Evolutionary conservation across 192 early-diverging fungal species (phyloP), one percentile per base, ranked within the genome.

Genomic region (Backusella parvicylindrica): DNA sequence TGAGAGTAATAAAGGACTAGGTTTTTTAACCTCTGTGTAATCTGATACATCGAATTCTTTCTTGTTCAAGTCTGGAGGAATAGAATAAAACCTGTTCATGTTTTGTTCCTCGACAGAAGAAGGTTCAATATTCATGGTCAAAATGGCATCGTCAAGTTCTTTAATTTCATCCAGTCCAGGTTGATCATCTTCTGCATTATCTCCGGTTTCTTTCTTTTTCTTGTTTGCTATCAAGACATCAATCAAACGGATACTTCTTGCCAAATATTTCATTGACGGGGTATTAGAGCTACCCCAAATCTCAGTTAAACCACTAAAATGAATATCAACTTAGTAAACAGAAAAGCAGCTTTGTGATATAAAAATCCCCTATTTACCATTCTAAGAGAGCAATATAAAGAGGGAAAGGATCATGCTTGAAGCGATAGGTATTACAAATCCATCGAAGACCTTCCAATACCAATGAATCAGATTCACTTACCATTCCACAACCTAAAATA

Each of bases 351-450:
- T n/a, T n/a, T n/a, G n/a, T n/a, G n/a, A n/a, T n/a, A 7, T 21
- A 50, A 50, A n/a, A 50, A 21, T 47, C 2, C 2, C 47, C 18
- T 32, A 12, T 50, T 75, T 79, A 84, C 83, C 85, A 83, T 23
- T 84, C 64, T 33, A 78, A 78, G 37, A 83, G 67, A 23, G 87
- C 85, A 6, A 73, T 68, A 75, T 86, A 90, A 31, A 91, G 33
- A 7, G 84, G 79, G 64, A 88, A 91, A 21, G 76, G 68, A 43
- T 90, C 79, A 56, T 64, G 56, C 68, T 70, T 32, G 32, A 79
- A 82, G 69, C 77, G 82, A 18, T 77, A 79, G 11, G 74, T 15
- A 37, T 73, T 84, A 65, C 75, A 82, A 30, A 88, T 65, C 74
- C 77, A 86, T 67, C 86, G 70, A 38, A 77, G 41, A 60, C 69